phyloP scores from a whole-genome alignment of 768 basidiomycete genomes.

The Psilocybe cyanescens region DNA sequence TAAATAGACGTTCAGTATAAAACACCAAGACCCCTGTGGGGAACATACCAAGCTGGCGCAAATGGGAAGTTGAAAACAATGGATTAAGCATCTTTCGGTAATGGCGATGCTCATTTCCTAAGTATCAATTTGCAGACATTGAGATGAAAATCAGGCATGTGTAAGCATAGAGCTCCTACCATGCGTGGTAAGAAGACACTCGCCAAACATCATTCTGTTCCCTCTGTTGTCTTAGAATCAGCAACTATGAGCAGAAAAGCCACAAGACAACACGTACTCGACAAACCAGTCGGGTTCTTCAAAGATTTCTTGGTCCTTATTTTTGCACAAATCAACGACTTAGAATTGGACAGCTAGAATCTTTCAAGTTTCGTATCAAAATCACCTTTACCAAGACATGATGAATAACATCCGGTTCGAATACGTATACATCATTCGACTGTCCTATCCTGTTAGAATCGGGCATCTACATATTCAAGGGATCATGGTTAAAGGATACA shows the following conservation, averaged over 20 bases:
- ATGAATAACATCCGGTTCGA: slow-evolving; percentile 48
- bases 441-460: no score
- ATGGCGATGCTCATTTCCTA: slow-evolving; percentile 44
- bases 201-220: slow-evolving; percentile 26
- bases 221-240: slow-evolving; percentile 2
- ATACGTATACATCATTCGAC: slow-evolving; percentile 41
- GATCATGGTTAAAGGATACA: no score
- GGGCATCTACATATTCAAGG: no score
- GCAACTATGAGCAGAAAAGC: not conserved
- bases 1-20: not conserved
- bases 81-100: slow-evolving; percentile 52
- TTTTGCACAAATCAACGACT: not conserved
- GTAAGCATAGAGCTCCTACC: slow-evolving; percentile 16
- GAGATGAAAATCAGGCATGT: not conserved
- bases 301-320: slow-evolving; percentile 33
- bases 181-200: slow-evolving; percentile 25
- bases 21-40: not conserved
- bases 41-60: slow-evolving; percentile 36
- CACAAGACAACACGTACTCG: slow-evolving; percentile 20
- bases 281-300: slow-evolving; percentile 32
- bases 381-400: slow-evolving; percentile 45
- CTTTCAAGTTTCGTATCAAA: not conserved
- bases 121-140: not conserved
- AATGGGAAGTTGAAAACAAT: slow-evolving; percentile 43
- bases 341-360: not conserved